These are phyloP conservation scores for Coprinopsis strossmayeri DNA, from an alignment of 768 basidiomycete genomes.

Conservation along the genomic window DNA sequence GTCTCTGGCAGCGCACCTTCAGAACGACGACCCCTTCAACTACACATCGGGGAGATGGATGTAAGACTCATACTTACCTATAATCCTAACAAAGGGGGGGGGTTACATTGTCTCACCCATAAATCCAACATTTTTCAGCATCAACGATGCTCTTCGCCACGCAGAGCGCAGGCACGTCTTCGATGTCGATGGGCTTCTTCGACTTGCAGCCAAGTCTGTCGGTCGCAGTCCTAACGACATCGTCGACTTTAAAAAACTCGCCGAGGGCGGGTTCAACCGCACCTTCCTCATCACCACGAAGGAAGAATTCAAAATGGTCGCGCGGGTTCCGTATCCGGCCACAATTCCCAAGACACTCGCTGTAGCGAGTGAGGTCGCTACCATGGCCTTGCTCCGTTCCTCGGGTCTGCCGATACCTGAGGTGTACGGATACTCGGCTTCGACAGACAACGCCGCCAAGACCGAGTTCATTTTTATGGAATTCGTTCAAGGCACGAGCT, in stretches of 20 bases:
- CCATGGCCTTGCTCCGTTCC: slow-evolving; percentile 33
- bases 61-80: slow-evolving; percentile 31
- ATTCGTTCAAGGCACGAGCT: slow-evolving; percentile 30
- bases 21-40: slow-evolving; percentile 30
- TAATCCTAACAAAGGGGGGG: no score
- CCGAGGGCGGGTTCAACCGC: slow-evolving; percentile 38
- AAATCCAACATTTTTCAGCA: slow-evolving; percentile 24
- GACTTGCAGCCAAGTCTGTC: slow-evolving; percentile 40
- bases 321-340: slow-evolving; percentile 33
- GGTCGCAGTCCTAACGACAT: slow-evolving; percentile 29
- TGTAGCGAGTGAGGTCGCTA: slow-evolving; percentile 41
- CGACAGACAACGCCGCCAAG: slow-evolving; percentile 30
- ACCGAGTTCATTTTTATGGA: slow-evolving; percentile 44
- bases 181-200: slow-evolving; percentile 32
- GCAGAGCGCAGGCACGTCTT: slow-evolving; percentile 37
- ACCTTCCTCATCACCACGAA: slow-evolving; percentile 33
- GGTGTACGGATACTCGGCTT: slow-evolving; percentile 37
- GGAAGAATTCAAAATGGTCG: slow-evolving; percentile 29
- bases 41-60: slow-evolving; percentile 37
- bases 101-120: slow-evolving; percentile 20
- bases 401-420: slow-evolving; percentile 33
- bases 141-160: slow-evolving; percentile 39
- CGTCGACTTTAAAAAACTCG: slow-evolving; percentile 32
- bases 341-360: slow-evolving; percentile 30
- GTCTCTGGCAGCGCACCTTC: slow-evolving; percentile 23